A percentile compares a stretch with the other conserved stretches of the same genome.
Conservation (phyloP, 208 protist genomes). For the Kentomonas sorsogonicus region DNA sequence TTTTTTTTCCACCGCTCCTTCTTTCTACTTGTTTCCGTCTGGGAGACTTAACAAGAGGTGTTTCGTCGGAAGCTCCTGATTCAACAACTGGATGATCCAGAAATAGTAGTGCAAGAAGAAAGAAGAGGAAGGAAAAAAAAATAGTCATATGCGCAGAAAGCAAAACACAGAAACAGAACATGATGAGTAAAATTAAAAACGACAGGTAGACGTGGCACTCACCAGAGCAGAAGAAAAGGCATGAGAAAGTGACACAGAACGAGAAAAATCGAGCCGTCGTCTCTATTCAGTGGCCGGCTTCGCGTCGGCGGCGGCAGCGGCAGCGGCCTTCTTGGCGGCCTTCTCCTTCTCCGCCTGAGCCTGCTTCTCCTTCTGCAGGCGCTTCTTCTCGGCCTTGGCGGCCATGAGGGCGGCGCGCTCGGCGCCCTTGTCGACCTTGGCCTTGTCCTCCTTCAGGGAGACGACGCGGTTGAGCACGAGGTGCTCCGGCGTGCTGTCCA, state of each 20-base stretch:
- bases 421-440: constrained; percentile 31
- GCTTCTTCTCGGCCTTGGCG: constrained; percentile 18
- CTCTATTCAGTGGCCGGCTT: too few species aligned
- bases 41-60: too few species aligned
- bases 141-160: constrained; percentile 2
- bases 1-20: too few species aligned
- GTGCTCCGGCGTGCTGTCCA: constrained; percentile 50
- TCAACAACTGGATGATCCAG: too few species aligned
- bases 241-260: neutral
- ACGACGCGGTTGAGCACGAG: constrained; percentile 89
- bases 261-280: too few species aligned
- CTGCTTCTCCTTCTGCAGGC: constrained; percentile 22
- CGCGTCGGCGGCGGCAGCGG: too few species aligned
- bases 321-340: neutral
- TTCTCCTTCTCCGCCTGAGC: constrained; percentile 4
- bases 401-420: constrained; percentile 14
- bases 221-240: neutral
- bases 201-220: neutral
- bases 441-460: constrained; percentile 84
- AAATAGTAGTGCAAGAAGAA: neutral
- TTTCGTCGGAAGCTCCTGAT: too few species aligned
- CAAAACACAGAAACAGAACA: constrained; percentile 3
- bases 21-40: neutral
- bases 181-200: constrained; percentile 1
- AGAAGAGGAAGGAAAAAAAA: constrained; percentile 4